Base-by-base conservation (phyloP, 495 filamentous ascomycete species). In the Pseudotulostoma volvatum region DNA sequence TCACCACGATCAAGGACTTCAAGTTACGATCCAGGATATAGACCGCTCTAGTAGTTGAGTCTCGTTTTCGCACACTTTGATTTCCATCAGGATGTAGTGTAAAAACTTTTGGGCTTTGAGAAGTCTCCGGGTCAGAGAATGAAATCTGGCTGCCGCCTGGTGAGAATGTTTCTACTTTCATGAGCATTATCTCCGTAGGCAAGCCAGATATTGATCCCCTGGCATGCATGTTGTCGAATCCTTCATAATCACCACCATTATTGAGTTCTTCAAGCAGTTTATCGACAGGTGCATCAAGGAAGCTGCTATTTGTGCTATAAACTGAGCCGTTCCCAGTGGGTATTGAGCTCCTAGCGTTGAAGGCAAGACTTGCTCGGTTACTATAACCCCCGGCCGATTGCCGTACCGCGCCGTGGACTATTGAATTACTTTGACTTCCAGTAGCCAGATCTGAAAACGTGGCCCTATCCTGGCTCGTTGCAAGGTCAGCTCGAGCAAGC, bases 401-500 rank as follows among this genome's bases (percentile, higher is more conserved):
- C 25, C 73, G 76, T 45, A 70, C 64, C 43, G 66, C 61, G n/a
- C 69, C 69, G 50, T 66, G 61, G 25, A 58, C 55, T 32, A 57
- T 41, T 15, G 55, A 55, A 19, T 48, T 65, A 14, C 62, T 69
- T 55, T 60, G 67, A 43, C 47, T 70, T 41, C 59, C 68, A 21
- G 67, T 63, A 40, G 64, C 64, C 32, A 80, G 72, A 37, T 87
- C 84, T 9, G 73, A 68, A 49, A 88, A 90, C 14, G 74, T 70
- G 2, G 77, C 64, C 37, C 81, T 70, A 39, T 87, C 83, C 34
- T 84, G 80, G 15, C 72, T 74, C 17, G 64, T 77, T 0, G 84
- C 88, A 9, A 95, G 61, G 51, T 96, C 88, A 15, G 86, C 79
- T 45, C 88, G 70, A n/a, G 90, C 82, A 37, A 96, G 70, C 42